Percentiles rank a stretch among this genome's conserved stretches.
These are phyloP conservation scores for Licmophora abbreviata DNA, from an alignment of 108 stramenopile species.

Conservation along the genomic window DNA sequence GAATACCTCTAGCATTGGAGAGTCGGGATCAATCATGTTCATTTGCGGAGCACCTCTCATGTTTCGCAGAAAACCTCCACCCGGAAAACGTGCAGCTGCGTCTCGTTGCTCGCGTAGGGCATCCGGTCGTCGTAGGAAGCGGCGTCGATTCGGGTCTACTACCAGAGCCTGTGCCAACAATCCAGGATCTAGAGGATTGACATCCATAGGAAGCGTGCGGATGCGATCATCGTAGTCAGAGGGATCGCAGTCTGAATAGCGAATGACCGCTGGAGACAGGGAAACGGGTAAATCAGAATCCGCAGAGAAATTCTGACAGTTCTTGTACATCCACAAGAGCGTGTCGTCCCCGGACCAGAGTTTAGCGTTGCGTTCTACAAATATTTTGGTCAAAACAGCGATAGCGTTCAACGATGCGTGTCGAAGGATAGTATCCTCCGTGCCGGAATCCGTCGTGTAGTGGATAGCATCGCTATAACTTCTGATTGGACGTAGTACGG, in stretches of 20 bases:
- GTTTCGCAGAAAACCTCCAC: not conserved
- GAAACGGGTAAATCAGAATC: slow-evolving; percentile 6
- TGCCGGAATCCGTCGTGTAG: slow-evolving; percentile 6
- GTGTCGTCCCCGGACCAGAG: slow-evolving; percentile 27
- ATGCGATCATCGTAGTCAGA: slow-evolving; percentile 56
- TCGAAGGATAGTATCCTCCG: slow-evolving; percentile 7
- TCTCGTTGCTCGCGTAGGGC: not conserved
- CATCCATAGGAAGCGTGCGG: slow-evolving; percentile 66
- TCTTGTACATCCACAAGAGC: slow-evolving; percentile 8
- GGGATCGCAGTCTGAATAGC: slow-evolving; percentile 56
- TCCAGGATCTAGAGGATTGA: slow-evolving; percentile 60
- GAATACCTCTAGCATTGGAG: slow-evolving; percentile 66
- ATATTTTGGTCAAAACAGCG: slow-evolving; percentile 25
- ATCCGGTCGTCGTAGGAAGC: slow-evolving; percentile 37
- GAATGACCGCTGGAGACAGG: slow-evolving; percentile 38
- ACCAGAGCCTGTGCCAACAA: slow-evolving; percentile 63
- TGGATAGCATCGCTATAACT: not conserved
- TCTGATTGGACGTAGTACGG: slow-evolving; percentile 15
- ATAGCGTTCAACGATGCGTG: slow-evolving; percentile 6
- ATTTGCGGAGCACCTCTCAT: slow-evolving; percentile 26
- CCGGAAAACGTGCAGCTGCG: not conserved
- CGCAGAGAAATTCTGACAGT: not conserved
- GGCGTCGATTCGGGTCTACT: slow-evolving; percentile 54
- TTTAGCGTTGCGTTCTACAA: slow-evolving; percentile 37
- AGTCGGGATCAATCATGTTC: slow-evolving; percentile 64